phyloP scores from a whole-genome alignment of 2,329 filamentous ascomycete genomes.

The Aspergillus novofumigatus region DNA sequence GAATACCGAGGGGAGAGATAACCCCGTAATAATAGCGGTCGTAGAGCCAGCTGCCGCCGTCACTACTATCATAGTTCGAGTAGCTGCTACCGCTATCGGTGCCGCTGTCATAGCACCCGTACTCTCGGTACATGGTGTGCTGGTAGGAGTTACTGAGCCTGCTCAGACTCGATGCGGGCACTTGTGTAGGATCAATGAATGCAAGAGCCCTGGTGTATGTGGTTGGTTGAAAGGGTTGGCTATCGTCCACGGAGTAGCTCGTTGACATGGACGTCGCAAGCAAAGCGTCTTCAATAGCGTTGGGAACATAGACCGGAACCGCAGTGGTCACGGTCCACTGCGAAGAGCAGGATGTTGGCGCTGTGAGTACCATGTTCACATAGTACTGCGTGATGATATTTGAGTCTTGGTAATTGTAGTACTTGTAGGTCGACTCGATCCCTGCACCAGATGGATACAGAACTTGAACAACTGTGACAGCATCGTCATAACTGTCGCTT shows the following conservation, averaged over 20 bases:
- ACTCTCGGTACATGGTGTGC: conserved; percentile 12
- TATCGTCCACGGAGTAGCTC: conserved; percentile 20
- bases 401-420: conserved; percentile 1
- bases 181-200: conserved; percentile 27
- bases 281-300: conserved; percentile 11
- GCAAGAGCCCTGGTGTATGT: conserved; percentile 23
- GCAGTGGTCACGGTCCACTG: conserved; percentile 24
- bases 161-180: conserved; percentile 17
- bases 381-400: conserved; percentile 19
- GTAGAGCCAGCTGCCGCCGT: conserved; percentile 18
- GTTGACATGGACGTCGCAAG: conserved; percentile 19
- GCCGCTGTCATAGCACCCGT: conserved; percentile 11
- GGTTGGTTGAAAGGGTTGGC: conserved; percentile 20
- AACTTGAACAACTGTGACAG: conserved; percentile 23
- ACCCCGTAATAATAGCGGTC: conserved; percentile 17
- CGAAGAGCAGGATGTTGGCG: conserved; percentile 25
- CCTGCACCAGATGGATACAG: conserved; percentile 25
- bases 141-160: conserved; percentile 17
- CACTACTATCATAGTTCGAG: conserved; percentile 8
- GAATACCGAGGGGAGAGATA: conserved; percentile 23
- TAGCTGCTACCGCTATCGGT: neutral
- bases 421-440: neutral
- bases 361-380: conserved; percentile 25
- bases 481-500: conserved; percentile 7
- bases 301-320: conserved; percentile 16